Evolutionary conservation across 257 asterid genomes (phyloP), one percentile per base, ranked within the genome.

Genomic region (Forsythia suspensa): DNA sequence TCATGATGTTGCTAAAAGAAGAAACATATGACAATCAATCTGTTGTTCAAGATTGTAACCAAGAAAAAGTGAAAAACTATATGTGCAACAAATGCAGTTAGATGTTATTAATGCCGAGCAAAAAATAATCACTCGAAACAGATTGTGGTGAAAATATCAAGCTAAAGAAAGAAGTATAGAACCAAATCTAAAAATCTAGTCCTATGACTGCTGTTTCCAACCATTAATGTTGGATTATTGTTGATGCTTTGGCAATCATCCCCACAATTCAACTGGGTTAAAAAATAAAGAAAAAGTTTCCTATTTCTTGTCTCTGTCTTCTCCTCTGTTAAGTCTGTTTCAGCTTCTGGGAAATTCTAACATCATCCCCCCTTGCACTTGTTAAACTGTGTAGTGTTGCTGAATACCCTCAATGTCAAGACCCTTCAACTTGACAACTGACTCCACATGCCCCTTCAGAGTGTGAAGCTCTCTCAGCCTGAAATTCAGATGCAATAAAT

Each of bases 391-490:
- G 89, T 85, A 87, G 89, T 87, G 81, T 51, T 85, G 90, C 15
- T 85, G 79, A 46, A 85, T 81, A 0, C 83, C 82, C 51, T 88
- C 92, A 18, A 88, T 84, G 81, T 88, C 92, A 0, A 88, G 89
- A 2, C 92, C 90, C 86, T 88, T 88, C 0, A 82, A 89, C 89
- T 86, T 86, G 78, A 84, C 89, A 34, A 88, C 92, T 0, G 90
- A 83, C 57, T 88, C 92, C 0, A 88, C 89, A 70, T 88, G 92
- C 0, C 92, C 92, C 84, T 86, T 89, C n/a, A 89, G 87, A 37
- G 92, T 87, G 81, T 85, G 89, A 12, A 87, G 84, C 86, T 89
- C 91, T 52, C 93, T 78, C 57, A 89, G 75, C 75, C 92, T 88
- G 79, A 29, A 21, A 72, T n/a, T 71, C 65, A 71, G n/a, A 73